Conservation (phyloP, 2,329 filamentous ascomycete species). For the Ceratocystis papillata region DNA sequence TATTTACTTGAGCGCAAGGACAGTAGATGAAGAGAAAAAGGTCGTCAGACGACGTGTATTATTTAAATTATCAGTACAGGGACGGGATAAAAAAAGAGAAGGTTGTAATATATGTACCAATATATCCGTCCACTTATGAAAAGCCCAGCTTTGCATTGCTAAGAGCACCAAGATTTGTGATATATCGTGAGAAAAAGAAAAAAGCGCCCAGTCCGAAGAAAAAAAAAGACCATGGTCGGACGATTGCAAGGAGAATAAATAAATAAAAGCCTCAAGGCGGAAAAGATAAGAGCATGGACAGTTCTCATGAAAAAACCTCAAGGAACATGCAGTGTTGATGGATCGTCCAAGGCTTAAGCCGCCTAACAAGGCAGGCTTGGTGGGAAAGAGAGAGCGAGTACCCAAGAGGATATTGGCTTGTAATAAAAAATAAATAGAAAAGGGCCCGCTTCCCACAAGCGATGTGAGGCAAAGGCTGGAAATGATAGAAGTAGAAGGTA, state of each 20-base stretch:
- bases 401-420: not conserved
- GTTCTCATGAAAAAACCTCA: not conserved
- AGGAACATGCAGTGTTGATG: not conserved
- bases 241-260: slow-evolving; percentile 1
- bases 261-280: not conserved
- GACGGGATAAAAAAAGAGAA: not conserved
- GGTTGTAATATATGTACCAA: slow-evolving; percentile 7
- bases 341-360: not conserved
- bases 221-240: not conserved
- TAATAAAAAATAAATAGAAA: not conserved
- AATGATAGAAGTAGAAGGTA: not conserved
- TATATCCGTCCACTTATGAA: slow-evolving; percentile 6
- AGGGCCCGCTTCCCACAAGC: too few species aligned
- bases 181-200: slow-evolving; percentile 16
- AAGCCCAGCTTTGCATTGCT: slow-evolving; percentile 7
- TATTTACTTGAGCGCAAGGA: not conserved
- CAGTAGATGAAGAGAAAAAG: not conserved
- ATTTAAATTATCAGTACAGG: slow-evolving; percentile 6
- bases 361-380: not conserved
- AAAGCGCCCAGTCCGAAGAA: not conserved
- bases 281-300: not conserved
- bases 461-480: not conserved
- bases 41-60: not conserved
- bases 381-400: not conserved
- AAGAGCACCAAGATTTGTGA: slow-evolving; percentile 5